Base-by-base conservation (phyloP, 2,329 filamentous ascomycete species). In the Hypocreales sp. region DNA sequence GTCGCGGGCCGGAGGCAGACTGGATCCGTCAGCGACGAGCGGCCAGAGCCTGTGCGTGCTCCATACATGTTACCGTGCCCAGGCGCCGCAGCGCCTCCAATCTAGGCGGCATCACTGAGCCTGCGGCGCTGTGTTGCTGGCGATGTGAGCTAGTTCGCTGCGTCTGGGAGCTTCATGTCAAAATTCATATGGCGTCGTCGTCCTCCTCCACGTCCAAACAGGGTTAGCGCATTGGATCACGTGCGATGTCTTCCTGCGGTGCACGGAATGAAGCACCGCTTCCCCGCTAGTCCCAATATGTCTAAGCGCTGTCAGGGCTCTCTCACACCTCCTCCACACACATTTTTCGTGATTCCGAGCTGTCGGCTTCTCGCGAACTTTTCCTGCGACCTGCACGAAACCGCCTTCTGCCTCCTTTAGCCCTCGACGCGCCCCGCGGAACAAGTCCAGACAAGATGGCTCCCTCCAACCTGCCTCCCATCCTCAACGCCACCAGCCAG, bases 401-500 rank as follows among this genome's bases (percentile, higher is more conserved):
- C 40, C n/a, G n/a, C n/a, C n/a, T n/a, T n/a, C n/a, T n/a, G n/a
- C n/a, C n/a, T n/a, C n/a, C n/a, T n/a, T n/a, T n/a, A n/a, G n/a
- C n/a, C n/a, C n/a, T n/a, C n/a, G n/a, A n/a, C n/a, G n/a, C n/a
- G n/a, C n/a, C n/a, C n/a, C n/a, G n/a, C n/a, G n/a, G 44, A 39
- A 51, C 51, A 46, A 37, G 47, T 48, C 45, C 50, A 61, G 59
- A 67, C 76, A 90, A 75, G 59, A 94, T 94, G 87, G 83, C 86
- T 58, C 81, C 87, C 60, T 72, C 75, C 53, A 92, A 94, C 69
- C 79, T 94, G 46, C 90, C 90, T 58, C 69, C 86, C 45, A 70
- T 79, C 55, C 93, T 98, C 79, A 90, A 93, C 72, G 82, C 90
- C 56, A 95, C 90, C 53, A 78, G 77, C 57, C 77, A 92, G 70